phyloP scores from a whole-genome alignment of 1,284 basidiomycete species.

The Cutaneotrichosporon sp. region DNA sequence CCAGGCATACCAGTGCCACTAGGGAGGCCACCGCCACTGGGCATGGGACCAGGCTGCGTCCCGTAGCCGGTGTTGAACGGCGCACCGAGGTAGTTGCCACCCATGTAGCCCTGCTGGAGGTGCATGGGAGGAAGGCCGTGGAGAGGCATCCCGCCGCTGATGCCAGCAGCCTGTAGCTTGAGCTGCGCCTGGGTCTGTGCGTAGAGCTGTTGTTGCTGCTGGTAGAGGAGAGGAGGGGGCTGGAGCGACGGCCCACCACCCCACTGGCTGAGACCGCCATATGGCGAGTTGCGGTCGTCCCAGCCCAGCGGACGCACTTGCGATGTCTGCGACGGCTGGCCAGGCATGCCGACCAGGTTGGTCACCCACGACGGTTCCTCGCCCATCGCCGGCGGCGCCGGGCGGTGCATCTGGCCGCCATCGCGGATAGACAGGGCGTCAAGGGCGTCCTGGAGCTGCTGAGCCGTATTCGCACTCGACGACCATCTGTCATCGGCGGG shows the following conservation, averaged over 20 bases:
- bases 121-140: constrained; percentile 17
- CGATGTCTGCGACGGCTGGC: constrained; percentile 34
- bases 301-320: constrained; percentile 18
- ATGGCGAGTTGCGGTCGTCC: constrained; percentile 21
- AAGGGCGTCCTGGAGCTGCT: constrained; percentile 47
- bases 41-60: constrained; percentile 11
- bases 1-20: constrained; percentile 2
- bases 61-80: constrained; percentile 26
- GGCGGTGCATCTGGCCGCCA: constrained; percentile 1
- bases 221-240: constrained; percentile 23
- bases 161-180: constrained; percentile 22
- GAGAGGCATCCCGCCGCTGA: constrained; percentile 16
- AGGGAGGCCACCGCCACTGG: not conserved
- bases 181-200: constrained; percentile 23
- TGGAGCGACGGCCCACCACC: constrained; percentile 15
- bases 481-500: constrained; percentile 41
- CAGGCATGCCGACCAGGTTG: constrained; percentile 44
- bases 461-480: constrained; percentile 22
- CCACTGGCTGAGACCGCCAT: constrained; percentile 12
- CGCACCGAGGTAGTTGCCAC: constrained; percentile 20
- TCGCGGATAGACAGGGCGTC: constrained; percentile 34
- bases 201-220: constrained; percentile 31
- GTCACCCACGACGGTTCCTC: constrained; percentile 51
- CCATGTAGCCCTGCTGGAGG: constrained; percentile 19
- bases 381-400: constrained; percentile 14